These are phyloP conservation scores for Populus pruinosa DNA, from an alignment of 345 rosid genomes.

Conservation along the genomic window DNA sequence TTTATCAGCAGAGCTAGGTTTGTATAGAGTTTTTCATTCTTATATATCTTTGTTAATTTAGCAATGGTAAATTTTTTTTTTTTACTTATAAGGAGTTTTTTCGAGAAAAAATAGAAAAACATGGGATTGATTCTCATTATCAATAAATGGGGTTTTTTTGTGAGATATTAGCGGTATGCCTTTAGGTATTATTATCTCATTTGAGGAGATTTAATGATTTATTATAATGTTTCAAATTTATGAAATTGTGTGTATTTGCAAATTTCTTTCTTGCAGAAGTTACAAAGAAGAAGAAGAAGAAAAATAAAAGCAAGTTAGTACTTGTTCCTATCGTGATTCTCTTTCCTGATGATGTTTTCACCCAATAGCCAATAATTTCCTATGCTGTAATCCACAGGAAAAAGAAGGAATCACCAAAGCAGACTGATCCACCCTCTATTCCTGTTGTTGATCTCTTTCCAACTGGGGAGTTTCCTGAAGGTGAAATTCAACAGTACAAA, in stretches of 20 bases:
- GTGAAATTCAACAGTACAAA: constrained; percentile 93
- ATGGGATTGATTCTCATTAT: not conserved
- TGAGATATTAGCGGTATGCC: not conserved
- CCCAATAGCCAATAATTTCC: not conserved
- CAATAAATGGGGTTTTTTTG: no score
- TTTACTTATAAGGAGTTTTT: not conserved
- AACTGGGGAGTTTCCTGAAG: constrained; percentile 95
- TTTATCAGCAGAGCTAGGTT: not conserved
- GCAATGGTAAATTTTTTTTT: not conserved
- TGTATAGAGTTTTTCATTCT: not conserved
- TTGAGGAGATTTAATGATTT: not conserved
- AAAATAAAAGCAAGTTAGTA: constrained; percentile 90
- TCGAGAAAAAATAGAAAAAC: not conserved
- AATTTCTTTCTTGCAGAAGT: constrained; percentile 37
- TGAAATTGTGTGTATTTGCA: not conserved
- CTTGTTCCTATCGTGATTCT: constrained; percentile 6
- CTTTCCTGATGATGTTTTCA: not conserved
- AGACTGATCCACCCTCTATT: constrained; percentile 84
- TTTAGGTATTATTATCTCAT: not conserved
- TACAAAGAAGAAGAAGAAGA: constrained; percentile 92
- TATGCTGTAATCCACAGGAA: constrained; percentile 44
- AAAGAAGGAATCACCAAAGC: constrained; percentile 72
- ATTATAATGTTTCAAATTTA: not conserved
- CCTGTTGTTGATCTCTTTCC: constrained; percentile 76
- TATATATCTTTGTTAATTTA: not conserved